Evolutionary conservation across 2,329 filamentous ascomycete genomes (phyloP), one percentile per base, ranked within the genome.

Genomic region (Penicillium verrucosum): DNA sequence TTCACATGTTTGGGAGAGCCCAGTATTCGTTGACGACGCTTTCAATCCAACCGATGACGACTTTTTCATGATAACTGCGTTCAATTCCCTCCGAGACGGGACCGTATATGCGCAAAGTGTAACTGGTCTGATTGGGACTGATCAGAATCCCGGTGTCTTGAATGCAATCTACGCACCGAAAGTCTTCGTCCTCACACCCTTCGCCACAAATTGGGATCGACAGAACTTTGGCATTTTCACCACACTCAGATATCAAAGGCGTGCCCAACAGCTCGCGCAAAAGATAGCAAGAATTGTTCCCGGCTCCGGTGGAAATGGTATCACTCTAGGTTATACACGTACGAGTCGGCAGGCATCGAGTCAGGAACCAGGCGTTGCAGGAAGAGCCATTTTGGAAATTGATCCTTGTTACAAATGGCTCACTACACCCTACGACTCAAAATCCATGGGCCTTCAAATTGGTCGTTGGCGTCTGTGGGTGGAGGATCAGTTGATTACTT

Each of bases 111-210:
- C 41, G 23, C 41, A 46, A 25, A 46, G 25, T 21, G 25, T 52
- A 16, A 23, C 41, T 23, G n/a, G 8, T n/a, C 25, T 52, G 12
- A 38, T 52, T 18, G 50, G 50, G 5, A 46, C 50, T n/a, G 41
- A 52, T 27, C 41, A 37, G 10, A 52, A 11, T 1, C 50, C 50
- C 7, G 50, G 50, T 7, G 41, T 46, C 11, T 18, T 52, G 12
- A 46, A 52, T 30, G 32, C 50, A 21, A 46, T 52, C 8, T 52
- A 52, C 32, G 50, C 50, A 16, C 50, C 50, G 9, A 52, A 52
- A 46, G 32, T 52, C 2, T 52, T 52, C 10, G 41, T 52, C 2
- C 32, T 52, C 11, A 52, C 50, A 10, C 50, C 50, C 14, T 52
- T 46, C 34, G 10, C 41, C 5, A 52, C 50, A 6, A 25, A 52